Evolutionary conservation across 2,329 filamentous ascomycete species (phyloP).

Genomic region (Lachnellula subtilissima): DNA sequence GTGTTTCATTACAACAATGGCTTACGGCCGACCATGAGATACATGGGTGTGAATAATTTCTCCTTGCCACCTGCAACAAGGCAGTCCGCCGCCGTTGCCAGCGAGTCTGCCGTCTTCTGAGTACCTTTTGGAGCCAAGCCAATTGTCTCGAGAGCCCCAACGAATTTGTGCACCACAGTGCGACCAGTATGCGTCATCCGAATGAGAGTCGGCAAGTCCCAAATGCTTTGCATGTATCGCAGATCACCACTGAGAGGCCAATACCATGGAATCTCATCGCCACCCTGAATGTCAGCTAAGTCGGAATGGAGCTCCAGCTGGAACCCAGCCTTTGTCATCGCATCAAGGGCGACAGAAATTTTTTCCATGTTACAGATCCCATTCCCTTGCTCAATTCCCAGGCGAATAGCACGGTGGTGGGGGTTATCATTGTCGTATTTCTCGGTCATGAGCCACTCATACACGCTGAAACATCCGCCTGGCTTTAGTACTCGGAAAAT

Average conservation of each 20-base stretch:
- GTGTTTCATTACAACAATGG: constrained; percentile 37
- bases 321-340: constrained; percentile 86
- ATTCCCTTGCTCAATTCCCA: constrained; percentile 92
- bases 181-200: constrained; percentile 87
- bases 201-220: constrained; percentile 76
- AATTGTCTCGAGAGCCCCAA: constrained; percentile 70
- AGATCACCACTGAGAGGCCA: constrained; percentile 85
- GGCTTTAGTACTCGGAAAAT: constrained; percentile 96
- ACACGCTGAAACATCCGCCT: constrained; percentile 91
- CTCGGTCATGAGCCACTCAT: constrained; percentile 99
- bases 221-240: constrained; percentile 72
- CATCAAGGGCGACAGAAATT: constrained; percentile 71
- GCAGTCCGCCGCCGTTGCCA: constrained; percentile 74
- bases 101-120: constrained; percentile 88
- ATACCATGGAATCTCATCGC: constrained; percentile 82
- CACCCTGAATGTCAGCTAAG: constrained; percentile 59
- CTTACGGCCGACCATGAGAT: constrained; percentile 89
- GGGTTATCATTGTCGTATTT: constrained; percentile 86
- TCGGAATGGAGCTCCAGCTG: constrained; percentile 80
- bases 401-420: constrained; percentile 80
- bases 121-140: constrained; percentile 75
- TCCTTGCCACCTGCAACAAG: constrained; percentile 81
- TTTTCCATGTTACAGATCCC: constrained; percentile 98
- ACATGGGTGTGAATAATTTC: constrained; percentile 95
- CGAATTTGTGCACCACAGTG: constrained; percentile 67